These are phyloP conservation scores for Canna indica DNA, from an alignment of 176 grass and related monocot genomes.

Conservation along the genomic window DNA sequence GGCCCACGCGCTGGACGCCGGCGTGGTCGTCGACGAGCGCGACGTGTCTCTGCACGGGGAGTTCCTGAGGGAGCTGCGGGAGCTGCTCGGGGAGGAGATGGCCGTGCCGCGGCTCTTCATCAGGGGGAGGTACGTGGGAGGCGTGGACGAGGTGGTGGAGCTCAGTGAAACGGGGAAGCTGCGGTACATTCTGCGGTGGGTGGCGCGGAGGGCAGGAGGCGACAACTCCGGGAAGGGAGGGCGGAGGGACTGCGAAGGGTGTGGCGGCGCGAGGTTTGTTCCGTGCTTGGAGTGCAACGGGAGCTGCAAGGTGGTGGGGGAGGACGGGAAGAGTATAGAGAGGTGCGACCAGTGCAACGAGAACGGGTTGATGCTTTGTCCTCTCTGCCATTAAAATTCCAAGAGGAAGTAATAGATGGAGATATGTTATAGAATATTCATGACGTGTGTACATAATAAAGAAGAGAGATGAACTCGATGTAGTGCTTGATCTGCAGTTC, in stretches of 20 bases:
- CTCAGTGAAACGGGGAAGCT: slow-evolving; percentile 56
- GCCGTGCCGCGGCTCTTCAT: slow-evolving; percentile 65
- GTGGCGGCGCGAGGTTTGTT: slow-evolving; percentile 66
- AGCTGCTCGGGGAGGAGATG: slow-evolving; percentile 39
- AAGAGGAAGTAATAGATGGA: too few relatives aligned
- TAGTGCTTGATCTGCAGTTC: too few relatives aligned
- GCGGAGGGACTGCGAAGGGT: slow-evolving; percentile 59
- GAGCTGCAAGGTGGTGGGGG: slow-evolving; percentile 53
- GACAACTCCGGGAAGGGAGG: slow-evolving; percentile 29
- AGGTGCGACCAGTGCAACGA: slow-evolving; percentile 78
- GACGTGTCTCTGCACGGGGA: slow-evolving; percentile 74
- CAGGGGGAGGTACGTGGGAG: slow-evolving; percentile 69
- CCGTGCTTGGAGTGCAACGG: slow-evolving; percentile 81
- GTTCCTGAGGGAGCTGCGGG: slow-evolving; percentile 72
- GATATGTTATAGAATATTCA: too few relatives aligned
- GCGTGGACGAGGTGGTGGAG: slow-evolving; percentile 39
- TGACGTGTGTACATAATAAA: too few relatives aligned
- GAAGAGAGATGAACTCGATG: too few relatives aligned
- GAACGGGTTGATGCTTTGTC: slow-evolving; percentile 79
- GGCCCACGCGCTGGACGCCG: slow-evolving; percentile 40
- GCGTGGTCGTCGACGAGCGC: slow-evolving; percentile 45
- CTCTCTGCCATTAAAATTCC: slow-evolving; percentile 66
- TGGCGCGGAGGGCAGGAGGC: slow-evolving; percentile 28
- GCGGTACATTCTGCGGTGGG: slow-evolving; percentile 71
- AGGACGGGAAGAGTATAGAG: slow-evolving; percentile 27